phyloP scores from a whole-genome alignment of 352 stramenopile genomes.

The Saprolegnia diclina region DNA sequence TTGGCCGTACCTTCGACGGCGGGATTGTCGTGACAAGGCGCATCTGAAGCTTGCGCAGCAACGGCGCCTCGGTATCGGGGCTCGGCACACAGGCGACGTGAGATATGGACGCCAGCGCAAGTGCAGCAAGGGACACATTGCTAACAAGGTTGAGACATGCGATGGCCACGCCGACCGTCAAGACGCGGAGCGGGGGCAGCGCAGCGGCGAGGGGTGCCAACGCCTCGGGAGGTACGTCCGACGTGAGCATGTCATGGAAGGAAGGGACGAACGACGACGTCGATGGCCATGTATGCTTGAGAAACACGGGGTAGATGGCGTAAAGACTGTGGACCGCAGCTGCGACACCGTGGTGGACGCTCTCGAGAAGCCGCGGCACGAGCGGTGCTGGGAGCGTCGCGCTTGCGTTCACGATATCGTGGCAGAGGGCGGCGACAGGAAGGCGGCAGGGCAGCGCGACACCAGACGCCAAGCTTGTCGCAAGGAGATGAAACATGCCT shows the following conservation, averaged over 20 bases:
- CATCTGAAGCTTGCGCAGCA: not conserved
- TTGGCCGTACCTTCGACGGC: not conserved
- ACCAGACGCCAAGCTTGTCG: not conserved
- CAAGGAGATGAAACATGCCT: not conserved
- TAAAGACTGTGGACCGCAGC: not conserved
- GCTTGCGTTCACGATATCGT: not conserved
- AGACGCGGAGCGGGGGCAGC: not conserved
- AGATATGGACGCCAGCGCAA: not conserved
- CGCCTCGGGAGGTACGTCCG: not conserved
- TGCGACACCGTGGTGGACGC: not conserved
- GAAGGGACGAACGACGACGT: not conserved
- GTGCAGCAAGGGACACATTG: too few relatives aligned
- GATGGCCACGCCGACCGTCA: not conserved
- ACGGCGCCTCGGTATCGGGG: not conserved
- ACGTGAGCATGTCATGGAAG: not conserved
- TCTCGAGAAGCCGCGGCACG: not conserved
- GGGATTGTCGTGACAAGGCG: not conserved
- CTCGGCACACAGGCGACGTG: not conserved
- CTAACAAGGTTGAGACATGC: not conserved
- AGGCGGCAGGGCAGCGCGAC: not conserved
- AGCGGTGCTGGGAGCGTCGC: not conserved
- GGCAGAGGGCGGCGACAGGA: not conserved
- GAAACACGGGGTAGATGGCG: not conserved
- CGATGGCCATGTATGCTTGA: not conserved
- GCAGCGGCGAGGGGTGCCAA: not conserved